These are phyloP conservation scores for Cercospora citrullina DNA, from an alignment of 2,329 filamentous ascomycete species.

Conservation along the genomic window DNA sequence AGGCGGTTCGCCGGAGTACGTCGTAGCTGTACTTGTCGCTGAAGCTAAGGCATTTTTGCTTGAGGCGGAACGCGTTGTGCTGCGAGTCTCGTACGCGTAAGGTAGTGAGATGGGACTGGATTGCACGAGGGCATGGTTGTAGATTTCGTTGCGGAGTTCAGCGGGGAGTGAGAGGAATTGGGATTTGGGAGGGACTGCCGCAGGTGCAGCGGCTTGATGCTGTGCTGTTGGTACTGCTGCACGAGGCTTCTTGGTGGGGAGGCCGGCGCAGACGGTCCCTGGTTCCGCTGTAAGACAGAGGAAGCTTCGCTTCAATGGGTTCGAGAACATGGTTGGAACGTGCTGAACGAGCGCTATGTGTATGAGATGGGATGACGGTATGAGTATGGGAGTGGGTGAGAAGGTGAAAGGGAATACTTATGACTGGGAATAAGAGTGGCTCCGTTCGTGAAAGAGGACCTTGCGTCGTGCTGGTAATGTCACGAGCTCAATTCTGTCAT, in stretches of 20 bases:
- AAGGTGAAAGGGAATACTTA: constrained; percentile 2
- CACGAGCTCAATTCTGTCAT: constrained; percentile 4
- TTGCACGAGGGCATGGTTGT: constrained; percentile 17
- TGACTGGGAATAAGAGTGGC: constrained; percentile 6
- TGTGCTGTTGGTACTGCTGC: constrained; percentile 1
- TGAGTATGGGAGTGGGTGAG: background rate
- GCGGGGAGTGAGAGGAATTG: constrained; percentile 19
- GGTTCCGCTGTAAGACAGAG: constrained; percentile 14
- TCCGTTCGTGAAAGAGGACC: background rate
- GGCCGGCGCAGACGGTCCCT: constrained; percentile 16
- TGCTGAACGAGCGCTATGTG: background rate
- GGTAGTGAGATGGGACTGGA: constrained; percentile 20
- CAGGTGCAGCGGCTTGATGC: background rate
- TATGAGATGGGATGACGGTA: background rate
- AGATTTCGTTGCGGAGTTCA: constrained; percentile 22
- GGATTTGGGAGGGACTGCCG: constrained; percentile 1
- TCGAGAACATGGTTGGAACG: constrained; percentile 6
- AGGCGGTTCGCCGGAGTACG: constrained; percentile 17
- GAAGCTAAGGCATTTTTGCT: background rate
- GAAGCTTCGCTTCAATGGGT: constrained; percentile 11
- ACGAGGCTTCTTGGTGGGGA: constrained; percentile 13
- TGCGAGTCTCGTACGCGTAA: constrained; percentile 25
- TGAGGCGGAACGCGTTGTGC: background rate
- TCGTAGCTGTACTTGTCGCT: background rate
- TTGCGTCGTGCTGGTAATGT: constrained; percentile 1